phyloP scores from a whole-genome alignment of 495 filamentous ascomycete species.

The Xeromyces bisporus region DNA sequence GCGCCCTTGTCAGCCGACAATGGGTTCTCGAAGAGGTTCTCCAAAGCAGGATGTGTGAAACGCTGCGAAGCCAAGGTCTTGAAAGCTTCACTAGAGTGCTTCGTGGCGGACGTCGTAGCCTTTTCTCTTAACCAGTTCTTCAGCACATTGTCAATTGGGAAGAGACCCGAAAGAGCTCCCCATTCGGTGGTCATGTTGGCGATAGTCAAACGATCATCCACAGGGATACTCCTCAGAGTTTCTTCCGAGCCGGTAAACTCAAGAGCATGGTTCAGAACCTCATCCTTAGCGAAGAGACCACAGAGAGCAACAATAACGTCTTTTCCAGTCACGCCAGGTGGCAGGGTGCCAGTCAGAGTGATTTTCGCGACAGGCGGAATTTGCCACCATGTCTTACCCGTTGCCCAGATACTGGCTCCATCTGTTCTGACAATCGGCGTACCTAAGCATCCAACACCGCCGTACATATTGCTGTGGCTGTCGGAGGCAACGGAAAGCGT shows the following conservation, averaged over 20 bases:
- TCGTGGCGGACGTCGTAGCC: slow-evolving; percentile 50
- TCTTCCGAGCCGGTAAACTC: slow-evolving; percentile 73
- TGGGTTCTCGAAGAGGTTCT: slow-evolving; percentile 50
- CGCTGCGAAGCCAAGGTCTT: slow-evolving; percentile 26
- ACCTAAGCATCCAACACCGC: slow-evolving; percentile 61
- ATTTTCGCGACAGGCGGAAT: slow-evolving; percentile 73
- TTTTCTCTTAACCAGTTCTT: slow-evolving; percentile 62
- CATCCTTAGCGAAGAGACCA: slow-evolving; percentile 71
- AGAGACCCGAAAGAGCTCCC: slow-evolving; percentile 68
- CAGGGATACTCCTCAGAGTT: slow-evolving; percentile 54
- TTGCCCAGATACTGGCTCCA: slow-evolving; percentile 76
- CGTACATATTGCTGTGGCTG: slow-evolving; percentile 79
- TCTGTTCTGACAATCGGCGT: slow-evolving; percentile 80
- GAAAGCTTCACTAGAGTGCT: slow-evolving; percentile 21
- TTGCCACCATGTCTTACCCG: slow-evolving; percentile 75
- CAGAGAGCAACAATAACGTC: slow-evolving; percentile 89
- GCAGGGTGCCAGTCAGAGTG: slow-evolving; percentile 57
- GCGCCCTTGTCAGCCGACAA: slow-evolving; percentile 61
- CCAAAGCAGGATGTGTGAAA: slow-evolving; percentile 53
- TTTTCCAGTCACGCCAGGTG: slow-evolving; percentile 76
- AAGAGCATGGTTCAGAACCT: slow-evolving; percentile 84
- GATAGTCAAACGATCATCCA: slow-evolving; percentile 72
- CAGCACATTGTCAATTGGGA: slow-evolving; percentile 65
- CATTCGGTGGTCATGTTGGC: slow-evolving; percentile 95
- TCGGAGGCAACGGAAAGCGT: slow-evolving; percentile 71